A percentile compares a stretch with the other conserved stretches of the same genome.
Evolutionary conservation across 1,284 basidiomycete species (phyloP).

Genomic region (Mrakiaceae sp.): DNA sequence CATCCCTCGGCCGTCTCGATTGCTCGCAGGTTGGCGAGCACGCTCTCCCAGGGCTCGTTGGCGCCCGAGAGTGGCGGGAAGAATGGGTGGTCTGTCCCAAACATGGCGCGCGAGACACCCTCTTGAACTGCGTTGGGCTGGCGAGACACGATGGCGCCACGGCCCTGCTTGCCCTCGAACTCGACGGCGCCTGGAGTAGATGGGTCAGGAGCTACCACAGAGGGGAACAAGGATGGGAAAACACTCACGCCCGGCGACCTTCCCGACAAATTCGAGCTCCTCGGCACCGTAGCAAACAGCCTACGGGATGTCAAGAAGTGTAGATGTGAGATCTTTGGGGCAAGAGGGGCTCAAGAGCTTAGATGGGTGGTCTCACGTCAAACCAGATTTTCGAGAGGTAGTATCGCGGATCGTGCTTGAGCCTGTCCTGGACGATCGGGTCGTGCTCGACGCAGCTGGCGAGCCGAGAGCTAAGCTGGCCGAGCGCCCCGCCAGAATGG

Average conservation of each 20-base stretch:
- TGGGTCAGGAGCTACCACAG: background rate
- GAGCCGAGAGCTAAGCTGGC: conserved; percentile 65
- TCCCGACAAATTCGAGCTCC: conserved; percentile 58
- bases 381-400: conserved; percentile 63
- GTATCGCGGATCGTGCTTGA: conserved; percentile 69
- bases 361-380: conserved; percentile 39
- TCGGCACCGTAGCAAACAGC: conserved; percentile 70
- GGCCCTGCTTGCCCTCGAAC: too few species aligned
- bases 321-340: background rate
- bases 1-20: conserved; percentile 55
- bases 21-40: conserved; percentile 67
- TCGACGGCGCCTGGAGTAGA: background rate
- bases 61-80: conserved; percentile 57
- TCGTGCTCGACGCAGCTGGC: conserved; percentile 75
- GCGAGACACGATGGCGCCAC: too few species aligned
- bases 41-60: conserved; percentile 57
- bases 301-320: background rate
- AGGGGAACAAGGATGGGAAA: background rate
- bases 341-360: background rate
- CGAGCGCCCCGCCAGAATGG: conserved; percentile 71
- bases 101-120: background rate
- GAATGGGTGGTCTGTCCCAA: conserved; percentile 73
- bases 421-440: conserved; percentile 56
- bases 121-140: background rate
- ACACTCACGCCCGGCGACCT: conserved; percentile 19